Conservation (phyloP, 495 filamentous ascomycete genomes). For the Lasiosphaeria hispida region DNA sequence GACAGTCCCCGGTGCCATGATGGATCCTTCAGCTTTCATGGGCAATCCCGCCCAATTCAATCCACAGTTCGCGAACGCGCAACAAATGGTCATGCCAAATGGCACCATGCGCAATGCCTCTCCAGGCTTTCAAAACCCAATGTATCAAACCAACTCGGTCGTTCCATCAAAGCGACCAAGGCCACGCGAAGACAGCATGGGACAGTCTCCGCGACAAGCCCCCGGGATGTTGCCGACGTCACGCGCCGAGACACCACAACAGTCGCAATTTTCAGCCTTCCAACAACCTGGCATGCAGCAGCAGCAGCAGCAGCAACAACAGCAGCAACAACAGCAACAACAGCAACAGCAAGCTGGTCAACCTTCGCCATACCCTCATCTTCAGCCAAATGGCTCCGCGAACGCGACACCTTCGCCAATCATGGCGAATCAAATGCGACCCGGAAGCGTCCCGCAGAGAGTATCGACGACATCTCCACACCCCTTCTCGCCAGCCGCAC, state of each 20-base stretch:
- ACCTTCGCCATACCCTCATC: slow-evolving; percentile 73
- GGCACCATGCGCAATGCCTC: slow-evolving; percentile 77
- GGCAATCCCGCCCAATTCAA: slow-evolving; percentile 52
- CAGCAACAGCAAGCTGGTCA: slow-evolving; percentile 51
- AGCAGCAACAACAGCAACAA: background rate
- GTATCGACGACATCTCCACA: slow-evolving; percentile 89
- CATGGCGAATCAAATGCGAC: slow-evolving; percentile 69
- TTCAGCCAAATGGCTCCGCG: slow-evolving; percentile 75
- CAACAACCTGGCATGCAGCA: slow-evolving; percentile 54
- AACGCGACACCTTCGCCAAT: slow-evolving; percentile 86
- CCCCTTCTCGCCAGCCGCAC: slow-evolving; percentile 79
- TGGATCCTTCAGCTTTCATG: slow-evolving; percentile 56
- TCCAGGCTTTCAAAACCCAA: slow-evolving; percentile 66
- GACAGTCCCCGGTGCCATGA: slow-evolving; percentile 49
- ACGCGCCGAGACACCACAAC: slow-evolving; percentile 89
- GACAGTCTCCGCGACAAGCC: slow-evolving; percentile 75
- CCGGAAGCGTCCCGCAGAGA: slow-evolving; percentile 66
- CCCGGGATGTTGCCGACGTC: slow-evolving; percentile 73
- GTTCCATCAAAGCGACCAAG: slow-evolving; percentile 85
- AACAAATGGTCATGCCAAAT: slow-evolving; percentile 78
- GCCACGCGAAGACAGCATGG: slow-evolving; percentile 77
- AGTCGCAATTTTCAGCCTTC: slow-evolving; percentile 61
- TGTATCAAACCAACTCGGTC: slow-evolving; percentile 75
- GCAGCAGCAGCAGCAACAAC: slow-evolving; percentile 41
- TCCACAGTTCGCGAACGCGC: slow-evolving; percentile 55